Evolutionary conservation across 345 rosid genomes (phyloP), one percentile per base, ranked within the genome.

Genomic region (Pelargonium nanum): DNA sequence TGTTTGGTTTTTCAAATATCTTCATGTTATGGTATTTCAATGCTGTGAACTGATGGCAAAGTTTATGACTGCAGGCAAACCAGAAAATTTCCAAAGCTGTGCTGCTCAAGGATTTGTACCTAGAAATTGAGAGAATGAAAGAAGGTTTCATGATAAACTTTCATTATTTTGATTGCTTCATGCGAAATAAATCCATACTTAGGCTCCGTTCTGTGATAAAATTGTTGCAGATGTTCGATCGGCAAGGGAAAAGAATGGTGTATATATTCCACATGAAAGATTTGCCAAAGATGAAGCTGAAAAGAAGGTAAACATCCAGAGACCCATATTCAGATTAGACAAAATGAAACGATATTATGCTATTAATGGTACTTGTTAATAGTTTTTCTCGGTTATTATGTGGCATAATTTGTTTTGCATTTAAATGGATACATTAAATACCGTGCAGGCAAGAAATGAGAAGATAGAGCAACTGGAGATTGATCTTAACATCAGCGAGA

Each of bases 161-260:
- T 40, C 16, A 21, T 45, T 28, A 19, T 67, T 28, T 62, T 4
- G 22, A 51, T 22, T 56, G 19, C 64, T 62, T 58, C 24, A 21
- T 56, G 15, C 16, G 28, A 55, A 9, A 58, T 22, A 22, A 61
- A 55, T 59, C 10, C 8, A 53, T 61, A n/a, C 28, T 30, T 67
- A 48, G 45, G 34, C 54, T 50, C 55, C 28, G 56, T 52, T 24
- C 55, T 13, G 3, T 30, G 58, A 26, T 52, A 26, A 60, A 30
- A 30, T 60, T 24, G 65, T 60, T 70, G 75, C 85, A 92, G 98
- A 92, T 74, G 82, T 89, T 64, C 83, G 85, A 71, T 93, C 98
- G 19, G 98, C 98, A 51, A 85, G 96, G 81, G 95, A 87, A 57
- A 87, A 74, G 73, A 87, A 87, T 71, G 98, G 98, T 61, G 81